A percentile compares a stretch with the other conserved stretches of the same genome.
These are phyloP conservation scores for Pythium sp. DNA, from an alignment of 352 stramenopile genomes.

Conservation along the genomic window DNA sequence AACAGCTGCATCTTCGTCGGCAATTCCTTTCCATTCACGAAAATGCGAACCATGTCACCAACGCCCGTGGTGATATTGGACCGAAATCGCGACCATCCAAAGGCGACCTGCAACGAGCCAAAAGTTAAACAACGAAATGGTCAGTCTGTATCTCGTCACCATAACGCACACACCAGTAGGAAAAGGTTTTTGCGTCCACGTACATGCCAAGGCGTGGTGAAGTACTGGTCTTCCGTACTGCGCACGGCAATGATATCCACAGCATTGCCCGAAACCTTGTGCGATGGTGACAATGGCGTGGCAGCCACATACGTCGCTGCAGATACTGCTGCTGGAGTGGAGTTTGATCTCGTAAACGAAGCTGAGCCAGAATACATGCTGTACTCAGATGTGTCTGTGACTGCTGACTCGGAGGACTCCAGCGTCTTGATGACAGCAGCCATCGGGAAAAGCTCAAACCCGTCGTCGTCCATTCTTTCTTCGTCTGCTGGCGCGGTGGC, in stretches of 20 bases:
- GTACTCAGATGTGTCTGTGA: slow-evolving; percentile 10
- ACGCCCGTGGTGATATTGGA: slow-evolving; percentile 57
- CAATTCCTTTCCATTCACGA: slow-evolving; percentile 76
- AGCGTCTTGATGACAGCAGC: slow-evolving; percentile 1
- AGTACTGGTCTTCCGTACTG: slow-evolving; percentile 51
- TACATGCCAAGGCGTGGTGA: slow-evolving; percentile 78
- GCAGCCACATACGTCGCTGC: slow-evolving; percentile 4
- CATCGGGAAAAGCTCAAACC: slow-evolving; percentile 33
- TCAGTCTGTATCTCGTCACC: not conserved
- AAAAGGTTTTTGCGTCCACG: slow-evolving; percentile 10
- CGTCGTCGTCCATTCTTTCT: slow-evolving; percentile 6
- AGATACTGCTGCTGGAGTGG: slow-evolving; percentile 2
- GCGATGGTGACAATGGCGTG: slow-evolving; percentile 28
- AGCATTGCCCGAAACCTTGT: slow-evolving; percentile 74
- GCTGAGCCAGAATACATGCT: slow-evolving; percentile 12
- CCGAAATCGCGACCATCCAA: slow-evolving; percentile 70
- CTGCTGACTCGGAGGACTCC: slow-evolving; percentile 13
- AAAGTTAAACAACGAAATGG: not conserved
- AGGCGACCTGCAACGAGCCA: slow-evolving; percentile 36
- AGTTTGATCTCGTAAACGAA: slow-evolving; percentile 20
- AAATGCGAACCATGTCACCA: slow-evolving; percentile 67
- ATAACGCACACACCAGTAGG: not conserved
- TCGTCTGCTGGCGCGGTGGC: slow-evolving; percentile 2
- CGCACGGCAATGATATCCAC: slow-evolving; percentile 77
- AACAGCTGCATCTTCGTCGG: slow-evolving; percentile 73